Evolutionary conservation across 163 green algal species (phyloP).

Genomic region (Scenedesmus sp.): DNA sequence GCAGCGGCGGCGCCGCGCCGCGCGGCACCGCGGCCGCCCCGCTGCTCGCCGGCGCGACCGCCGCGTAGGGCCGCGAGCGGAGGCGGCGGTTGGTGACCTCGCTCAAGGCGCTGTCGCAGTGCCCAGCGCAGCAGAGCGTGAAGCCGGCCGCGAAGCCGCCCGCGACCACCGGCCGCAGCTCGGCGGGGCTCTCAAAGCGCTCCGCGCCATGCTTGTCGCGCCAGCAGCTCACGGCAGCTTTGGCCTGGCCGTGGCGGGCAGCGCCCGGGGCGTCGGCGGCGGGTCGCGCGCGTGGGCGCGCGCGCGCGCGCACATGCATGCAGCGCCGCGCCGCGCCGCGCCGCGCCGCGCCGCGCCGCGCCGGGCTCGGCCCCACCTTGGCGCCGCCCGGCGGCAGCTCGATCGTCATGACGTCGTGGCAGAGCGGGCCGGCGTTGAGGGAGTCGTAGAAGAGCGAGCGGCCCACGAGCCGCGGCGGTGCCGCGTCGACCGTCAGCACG

Average conservation of each 20-base stretch:
- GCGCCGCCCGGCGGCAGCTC: background rate
- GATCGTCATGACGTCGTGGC: constrained; percentile 30
- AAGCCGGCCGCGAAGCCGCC: no score
- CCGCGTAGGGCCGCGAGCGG: no score
- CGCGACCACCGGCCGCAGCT: background rate
- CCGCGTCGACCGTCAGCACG: constrained; percentile 18
- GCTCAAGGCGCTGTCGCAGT: no score
- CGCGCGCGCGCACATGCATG: no score
- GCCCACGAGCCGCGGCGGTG: constrained; percentile 15
- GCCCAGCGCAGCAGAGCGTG: no score
- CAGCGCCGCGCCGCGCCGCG: no score
- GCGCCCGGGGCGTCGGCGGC: background rate
- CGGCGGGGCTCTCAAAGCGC: background rate
- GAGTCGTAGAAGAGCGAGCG: constrained; percentile 16
- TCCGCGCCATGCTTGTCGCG: constrained; percentile 17
- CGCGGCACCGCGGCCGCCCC: no score
- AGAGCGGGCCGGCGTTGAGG: constrained; percentile 7
- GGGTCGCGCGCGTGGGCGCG: background rate
- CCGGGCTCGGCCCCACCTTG: background rate
- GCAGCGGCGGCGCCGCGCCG: no score
- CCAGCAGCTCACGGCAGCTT: constrained; percentile 26
- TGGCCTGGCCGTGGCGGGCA: background rate
- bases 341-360: no score
- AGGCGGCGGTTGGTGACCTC: no score
- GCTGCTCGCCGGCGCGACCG: no score